phyloP scores from a whole-genome alignment of 139 green algal species.

The Spirogloea muscicola region DNA sequence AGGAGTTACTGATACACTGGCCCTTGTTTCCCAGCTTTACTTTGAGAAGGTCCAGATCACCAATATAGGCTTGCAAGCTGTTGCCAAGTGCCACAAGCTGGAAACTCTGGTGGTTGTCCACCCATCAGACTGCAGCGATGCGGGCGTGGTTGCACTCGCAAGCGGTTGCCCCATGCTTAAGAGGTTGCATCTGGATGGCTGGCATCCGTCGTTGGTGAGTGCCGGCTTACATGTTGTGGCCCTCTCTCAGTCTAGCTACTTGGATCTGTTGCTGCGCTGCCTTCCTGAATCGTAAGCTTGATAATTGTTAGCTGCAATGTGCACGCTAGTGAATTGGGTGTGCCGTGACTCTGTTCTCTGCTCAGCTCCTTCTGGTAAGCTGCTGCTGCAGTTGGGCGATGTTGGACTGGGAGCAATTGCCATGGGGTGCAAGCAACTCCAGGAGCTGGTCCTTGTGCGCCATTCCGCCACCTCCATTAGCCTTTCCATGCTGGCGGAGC shows the following conservation, averaged over 20 bases:
- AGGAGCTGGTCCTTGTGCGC: slow-evolving; percentile 32
- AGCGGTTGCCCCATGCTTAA: slow-evolving; percentile 3
- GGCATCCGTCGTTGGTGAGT: slow-evolving; percentile 3
- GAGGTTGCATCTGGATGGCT: slow-evolving; percentile 27
- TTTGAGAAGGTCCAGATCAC: slow-evolving; percentile 21
- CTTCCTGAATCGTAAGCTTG: no score
- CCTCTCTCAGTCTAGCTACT: no score
- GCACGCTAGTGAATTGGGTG: no score
- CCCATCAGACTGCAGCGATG: slow-evolving; percentile 22
- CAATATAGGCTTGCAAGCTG: slow-evolving; percentile 11
- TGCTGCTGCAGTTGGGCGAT: slow-evolving; percentile 1
- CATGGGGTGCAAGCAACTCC: slow-evolving; percentile 10
- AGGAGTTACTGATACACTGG: no score
- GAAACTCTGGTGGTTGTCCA: slow-evolving; percentile 24
- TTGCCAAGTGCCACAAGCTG: slow-evolving; percentile 25
- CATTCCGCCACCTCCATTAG: slow-evolving; percentile 20
- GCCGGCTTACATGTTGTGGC: no score
- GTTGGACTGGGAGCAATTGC: slow-evolving; percentile 6
- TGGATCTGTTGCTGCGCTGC: no score
- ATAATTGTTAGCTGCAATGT: no score
- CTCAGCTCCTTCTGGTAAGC: no score
- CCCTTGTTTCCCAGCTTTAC: slow-evolving; percentile 21
- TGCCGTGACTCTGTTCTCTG: no score
- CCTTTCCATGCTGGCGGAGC: slow-evolving; percentile 6
- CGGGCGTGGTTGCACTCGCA: slow-evolving; percentile 7